phyloP scores from a whole-genome alignment of 805 yeast genomes.

The Saturnispora zaruensis region DNA sequence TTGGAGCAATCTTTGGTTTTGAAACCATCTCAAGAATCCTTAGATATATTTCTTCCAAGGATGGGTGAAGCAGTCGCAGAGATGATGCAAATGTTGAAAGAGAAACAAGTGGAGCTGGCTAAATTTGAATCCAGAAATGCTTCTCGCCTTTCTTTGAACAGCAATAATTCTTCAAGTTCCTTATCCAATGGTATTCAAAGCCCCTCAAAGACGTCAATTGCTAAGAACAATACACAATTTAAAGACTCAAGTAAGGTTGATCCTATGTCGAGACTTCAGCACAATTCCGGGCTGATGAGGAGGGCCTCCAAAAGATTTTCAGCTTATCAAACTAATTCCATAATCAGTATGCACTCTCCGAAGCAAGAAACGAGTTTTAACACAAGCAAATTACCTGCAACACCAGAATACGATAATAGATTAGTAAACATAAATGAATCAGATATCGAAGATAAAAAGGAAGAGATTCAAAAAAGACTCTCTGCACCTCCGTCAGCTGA shows the following conservation, averaged over 20 bases:
- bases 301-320: slow-evolving; percentile 91
- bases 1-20: slow-evolving; percentile 82
- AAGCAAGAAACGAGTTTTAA: slow-evolving; percentile 1
- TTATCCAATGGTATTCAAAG: not conserved
- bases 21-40: slow-evolving; percentile 71
- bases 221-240: not conserved
- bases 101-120: slow-evolving; percentile 49
- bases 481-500: slow-evolving; percentile 4
- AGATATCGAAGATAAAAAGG: slow-evolving; percentile 17
- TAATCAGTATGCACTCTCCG: slow-evolving; percentile 22
- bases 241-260: slow-evolving; percentile 27
- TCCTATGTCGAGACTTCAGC: slow-evolving; percentile 71
- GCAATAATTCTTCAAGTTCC: not conserved
- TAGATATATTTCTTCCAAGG: slow-evolving; percentile 73
- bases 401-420: slow-evolving; percentile 22
- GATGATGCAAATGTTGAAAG: slow-evolving; percentile 68
- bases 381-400: slow-evolving; percentile 15
- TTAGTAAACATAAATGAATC: slow-evolving; percentile 20
- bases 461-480: slow-evolving; percentile 4
- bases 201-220: not conserved
- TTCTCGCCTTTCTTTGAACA: slow-evolving; percentile 1
- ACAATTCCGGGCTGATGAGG: slow-evolving; percentile 75
- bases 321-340: slow-evolving; percentile 59
- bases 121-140: slow-evolving; percentile 13
- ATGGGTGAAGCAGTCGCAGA: slow-evolving; percentile 81